These are phyloP conservation scores for Ustilago lituana DNA, from an alignment of 1,284 basidiomycete species.

Conservation along the genomic window DNA sequence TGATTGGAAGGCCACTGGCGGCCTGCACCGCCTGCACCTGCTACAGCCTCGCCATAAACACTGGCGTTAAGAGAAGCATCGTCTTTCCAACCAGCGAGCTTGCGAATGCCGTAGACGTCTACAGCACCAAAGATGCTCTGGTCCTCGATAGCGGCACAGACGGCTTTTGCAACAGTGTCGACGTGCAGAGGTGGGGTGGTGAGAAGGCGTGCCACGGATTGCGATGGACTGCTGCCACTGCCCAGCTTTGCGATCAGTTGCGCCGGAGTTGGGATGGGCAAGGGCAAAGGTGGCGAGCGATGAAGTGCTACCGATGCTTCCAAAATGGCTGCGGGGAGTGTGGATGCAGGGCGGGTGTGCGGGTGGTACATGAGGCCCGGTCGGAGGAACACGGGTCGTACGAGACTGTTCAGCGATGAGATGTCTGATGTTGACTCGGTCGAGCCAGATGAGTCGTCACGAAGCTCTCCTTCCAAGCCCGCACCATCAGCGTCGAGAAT, in stretches of 20 bases:
- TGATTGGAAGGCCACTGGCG: constrained; percentile 11
- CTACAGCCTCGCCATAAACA: constrained; percentile 12
- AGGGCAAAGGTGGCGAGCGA: constrained; percentile 27
- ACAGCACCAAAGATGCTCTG: constrained; percentile 54
- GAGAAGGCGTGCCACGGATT: constrained; percentile 80
- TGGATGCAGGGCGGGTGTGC: constrained; percentile 85
- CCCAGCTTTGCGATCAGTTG: constrained; percentile 36
- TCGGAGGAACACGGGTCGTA: constrained; percentile 42
- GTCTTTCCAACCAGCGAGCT: constrained; percentile 57
- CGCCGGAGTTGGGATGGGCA: constrained; percentile 75
- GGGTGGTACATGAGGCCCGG: constrained; percentile 94
- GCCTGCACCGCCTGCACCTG: background rate
- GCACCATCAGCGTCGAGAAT: constrained; percentile 48
- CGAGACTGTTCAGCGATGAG: background rate
- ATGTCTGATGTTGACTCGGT: background rate
- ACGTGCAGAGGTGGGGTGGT: constrained; percentile 90
- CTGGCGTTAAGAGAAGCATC: constrained; percentile 27
- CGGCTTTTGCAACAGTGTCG: constrained; percentile 90
- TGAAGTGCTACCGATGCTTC: constrained; percentile 72
- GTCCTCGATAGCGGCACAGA: constrained; percentile 72
- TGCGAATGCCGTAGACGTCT: constrained; percentile 46
- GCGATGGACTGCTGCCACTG: constrained; percentile 41
- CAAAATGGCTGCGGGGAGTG: constrained; percentile 83
- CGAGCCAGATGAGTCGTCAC: constrained; percentile 11
- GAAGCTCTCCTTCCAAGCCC: constrained; percentile 35